Evolutionary conservation across 176 grass and related monocot species (phyloP), one percentile per base, ranked within the genome.

Genomic region (Oryza glumipatula): DNA sequence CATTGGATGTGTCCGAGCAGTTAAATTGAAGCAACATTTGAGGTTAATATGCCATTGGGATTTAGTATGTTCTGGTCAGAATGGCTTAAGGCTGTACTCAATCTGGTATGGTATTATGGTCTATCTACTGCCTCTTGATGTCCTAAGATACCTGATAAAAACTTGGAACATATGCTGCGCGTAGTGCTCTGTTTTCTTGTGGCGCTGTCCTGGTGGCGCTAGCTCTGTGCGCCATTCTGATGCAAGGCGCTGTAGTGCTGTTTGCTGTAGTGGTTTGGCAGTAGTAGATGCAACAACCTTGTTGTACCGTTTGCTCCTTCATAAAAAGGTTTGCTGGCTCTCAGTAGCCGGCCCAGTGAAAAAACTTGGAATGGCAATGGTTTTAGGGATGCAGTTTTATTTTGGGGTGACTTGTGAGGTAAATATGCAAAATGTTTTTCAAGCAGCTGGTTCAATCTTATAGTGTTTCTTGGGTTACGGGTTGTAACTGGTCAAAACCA

Each of bases 11-110:
- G 63, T 65, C 14, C 5, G 24, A 4, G 11, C 17, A 54, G 49
- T 65, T 84, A 63, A 71, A 32, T 65, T 71, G 68, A 32, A 65
- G 32, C 56, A 86, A 0, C 26, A 35, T 66, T 86, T 32, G 67
- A 65, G 39, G 11, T 16, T 65, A 8, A 74, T 79, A 43, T 49
- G 16, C 45, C 41, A 0, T 65, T 10, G 32, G 46, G 22, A 88
- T 83, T 48, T n/a, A 11, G 6, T 83, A 65, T 5, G 17, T 76
- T 88, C 21, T 4, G 54, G 11, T 23, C 17, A 16, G 45, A 86
- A 58, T 15, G 44, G 61, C 14, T 38, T 72, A 72, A 35, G 52
- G 48, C 52, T 56, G 58, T 44, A 38, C 33, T 49, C 35, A 19
- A 60, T 72, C 17, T n/a, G n/a, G 4, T 63, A 63, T 63, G 58